Base-by-base conservation (phyloP, 306 rosid species). In the Quercus mongolica region DNA sequence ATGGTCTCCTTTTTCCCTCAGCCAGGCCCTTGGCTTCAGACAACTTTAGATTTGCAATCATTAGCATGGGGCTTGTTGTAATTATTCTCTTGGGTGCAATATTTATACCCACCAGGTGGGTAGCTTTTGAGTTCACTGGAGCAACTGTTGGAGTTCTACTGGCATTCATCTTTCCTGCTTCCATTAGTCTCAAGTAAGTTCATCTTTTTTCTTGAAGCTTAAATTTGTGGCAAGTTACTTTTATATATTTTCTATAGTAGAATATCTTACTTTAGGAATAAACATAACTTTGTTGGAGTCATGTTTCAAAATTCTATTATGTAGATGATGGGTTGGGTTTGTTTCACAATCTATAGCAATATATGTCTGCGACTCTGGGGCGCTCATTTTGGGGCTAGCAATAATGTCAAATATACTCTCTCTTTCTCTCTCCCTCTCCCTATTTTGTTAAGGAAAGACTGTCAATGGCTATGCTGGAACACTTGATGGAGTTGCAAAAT, bases 91-190 rank as follows among this genome's bases (percentile, higher is more conserved):
- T 82, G 79, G 90, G 85, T 49, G 88, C 90, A 65, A 84, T 74
- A 73, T 82, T 74, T 83, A 82, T 87, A 61, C 88, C 88, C 26
- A 84, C 78, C 77, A 87, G 82, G 17, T 87, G 90, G 90, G 88
- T 79, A 15, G 90, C 88, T 68, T 87, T 87, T 61, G 83, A 87
- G 64, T 84, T 87, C 76, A 79, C 81, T 28, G 90, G 90, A 76
- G 85, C 86, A 33, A 87, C 86, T 28, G 81, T 83, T 74, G 88
- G 83, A 33, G 88, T 80, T 55, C 78, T 83, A 64, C 57, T 87
- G 44, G 90, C 81, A 7, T 87, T 87, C 88, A 82, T 87, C 68
- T 87, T 87, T 61, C 90, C 90, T 44, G 86, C 90, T 57, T 77
- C 83, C 13, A 20, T 87, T 59, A 79, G 82, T 61, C 76, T 79